A percentile compares a stretch with the other conserved stretches of the same genome.
phyloP scores from a whole-genome alignment of 805 yeast species.

The Ogataea saltuana region DNA sequence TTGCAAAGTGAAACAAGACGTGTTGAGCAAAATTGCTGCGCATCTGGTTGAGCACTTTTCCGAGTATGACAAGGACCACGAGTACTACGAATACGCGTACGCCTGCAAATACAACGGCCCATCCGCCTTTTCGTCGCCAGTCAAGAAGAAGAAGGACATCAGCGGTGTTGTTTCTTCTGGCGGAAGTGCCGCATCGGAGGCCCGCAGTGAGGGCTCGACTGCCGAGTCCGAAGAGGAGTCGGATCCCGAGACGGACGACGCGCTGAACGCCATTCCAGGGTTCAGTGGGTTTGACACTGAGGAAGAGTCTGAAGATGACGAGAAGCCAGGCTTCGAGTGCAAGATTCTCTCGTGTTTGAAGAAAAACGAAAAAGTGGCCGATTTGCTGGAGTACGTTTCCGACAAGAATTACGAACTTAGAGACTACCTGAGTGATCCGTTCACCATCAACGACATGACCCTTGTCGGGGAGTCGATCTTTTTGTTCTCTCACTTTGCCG shows the following conservation, averaged over 20 bases:
- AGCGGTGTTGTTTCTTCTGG: no score
- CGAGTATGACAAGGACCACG: constrained; percentile 25
- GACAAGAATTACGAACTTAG: constrained; percentile 31
- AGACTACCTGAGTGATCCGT: constrained; percentile 37
- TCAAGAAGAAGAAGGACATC: not conserved
- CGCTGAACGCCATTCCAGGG: constrained; percentile 82
- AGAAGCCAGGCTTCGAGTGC: constrained; percentile 9
- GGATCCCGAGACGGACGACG: no score
- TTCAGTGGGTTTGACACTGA: constrained; percentile 40
- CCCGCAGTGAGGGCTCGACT: no score
- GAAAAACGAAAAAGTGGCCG: constrained; percentile 17
- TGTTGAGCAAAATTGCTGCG: constrained; percentile 25
- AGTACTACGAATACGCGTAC: constrained; percentile 31
- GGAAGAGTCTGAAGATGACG: constrained; percentile 15
- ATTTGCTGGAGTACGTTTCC: constrained; percentile 24
- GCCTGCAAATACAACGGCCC: constrained; percentile 10
- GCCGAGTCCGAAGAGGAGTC: constrained; percentile 17
- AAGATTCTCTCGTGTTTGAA: constrained; percentile 8
- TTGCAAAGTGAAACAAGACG: constrained; percentile 33
- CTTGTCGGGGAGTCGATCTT: constrained; percentile 26
- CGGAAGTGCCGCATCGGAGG: no score
- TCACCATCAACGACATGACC: constrained; percentile 31
- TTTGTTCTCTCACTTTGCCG: constrained; percentile 20
- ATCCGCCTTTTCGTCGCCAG: not conserved
- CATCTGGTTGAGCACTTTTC: constrained; percentile 26